A percentile compares a stretch with the other conserved stretches of the same genome.
These are phyloP conservation scores for Emericellopsis cladophorae DNA, from an alignment of 2,329 filamentous ascomycete species.

Conservation along the genomic window DNA sequence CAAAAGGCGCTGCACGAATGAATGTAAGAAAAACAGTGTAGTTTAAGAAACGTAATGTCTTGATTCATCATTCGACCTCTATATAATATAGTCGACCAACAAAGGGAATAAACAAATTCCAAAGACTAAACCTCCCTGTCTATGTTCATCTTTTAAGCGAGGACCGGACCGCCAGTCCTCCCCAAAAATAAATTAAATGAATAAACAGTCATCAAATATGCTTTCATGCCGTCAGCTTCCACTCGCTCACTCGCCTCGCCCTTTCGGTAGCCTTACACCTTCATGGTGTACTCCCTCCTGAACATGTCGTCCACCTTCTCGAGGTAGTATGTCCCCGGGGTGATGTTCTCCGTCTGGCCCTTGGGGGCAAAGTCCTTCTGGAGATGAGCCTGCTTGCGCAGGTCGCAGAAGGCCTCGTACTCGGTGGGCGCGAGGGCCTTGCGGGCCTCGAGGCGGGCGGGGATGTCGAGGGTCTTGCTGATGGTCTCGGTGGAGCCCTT, in stretches of 20 bases:
- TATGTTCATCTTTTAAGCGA: no score
- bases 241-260: background rate
- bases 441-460: slow-evolving; percentile 53
- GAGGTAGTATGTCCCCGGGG: slow-evolving; percentile 63
- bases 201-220: background rate
- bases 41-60: no score
- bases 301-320: slow-evolving; percentile 76
- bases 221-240: background rate
- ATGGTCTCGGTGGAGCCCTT: slow-evolving; percentile 58
- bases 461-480: slow-evolving; percentile 54
- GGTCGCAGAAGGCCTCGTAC: slow-evolving; percentile 69
- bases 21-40: no score
- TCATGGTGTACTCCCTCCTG: slow-evolving; percentile 65
- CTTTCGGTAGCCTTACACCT: slow-evolving; percentile 48
- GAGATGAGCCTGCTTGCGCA: slow-evolving; percentile 73
- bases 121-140: no score
- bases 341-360: slow-evolving; percentile 55
- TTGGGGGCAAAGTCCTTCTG: slow-evolving; percentile 65
- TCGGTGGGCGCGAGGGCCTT: slow-evolving; percentile 55
- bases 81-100: no score
- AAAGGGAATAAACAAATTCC: no score
- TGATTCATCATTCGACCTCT: no score
- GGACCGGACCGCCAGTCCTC: no score
- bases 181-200: no score
- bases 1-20: background rate